phyloP scores from a whole-genome alignment of 2,329 filamentous ascomycete species.

The Stachybotrys chartarum region DNA sequence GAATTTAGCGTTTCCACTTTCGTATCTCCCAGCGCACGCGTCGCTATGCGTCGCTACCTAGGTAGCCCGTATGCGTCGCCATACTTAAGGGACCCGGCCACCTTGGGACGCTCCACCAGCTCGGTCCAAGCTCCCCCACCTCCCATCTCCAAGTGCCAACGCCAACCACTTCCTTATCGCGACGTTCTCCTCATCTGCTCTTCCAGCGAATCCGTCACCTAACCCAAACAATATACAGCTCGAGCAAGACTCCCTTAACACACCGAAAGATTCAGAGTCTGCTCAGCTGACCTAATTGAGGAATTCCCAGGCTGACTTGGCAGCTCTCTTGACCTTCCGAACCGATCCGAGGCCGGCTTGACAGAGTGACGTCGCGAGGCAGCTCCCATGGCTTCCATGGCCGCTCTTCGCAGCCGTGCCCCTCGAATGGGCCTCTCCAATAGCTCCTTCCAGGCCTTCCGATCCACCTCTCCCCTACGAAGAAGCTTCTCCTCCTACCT shows the following conservation, averaged over 20 bases:
- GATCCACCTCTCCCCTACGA: slow-evolving; percentile 17
- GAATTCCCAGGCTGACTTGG: background rate
- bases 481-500: slow-evolving; percentile 69
- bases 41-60: too few species aligned
- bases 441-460: slow-evolving; percentile 23
- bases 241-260: background rate
- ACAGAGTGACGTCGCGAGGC: background rate
- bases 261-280: background rate
- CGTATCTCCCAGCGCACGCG: too few species aligned
- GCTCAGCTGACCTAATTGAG: background rate
- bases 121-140: background rate
- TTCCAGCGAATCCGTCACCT: background rate
- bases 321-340: background rate
- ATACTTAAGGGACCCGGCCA: too few species aligned
- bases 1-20: too few species aligned
- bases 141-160: background rate
- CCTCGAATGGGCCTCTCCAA: slow-evolving; percentile 31
- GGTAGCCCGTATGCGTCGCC: too few species aligned
- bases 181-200: background rate
- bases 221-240: background rate
- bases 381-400: slow-evolving; percentile 33
- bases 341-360: background rate
- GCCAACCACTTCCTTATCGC: background rate
- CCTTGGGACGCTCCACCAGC: background rate
- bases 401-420: slow-evolving; percentile 30